A percentile compares a stretch with the other conserved stretches of the same genome.
phyloP scores from a whole-genome alignment of 176 grass and related monocot species.

The Triticum turgidum region DNA sequence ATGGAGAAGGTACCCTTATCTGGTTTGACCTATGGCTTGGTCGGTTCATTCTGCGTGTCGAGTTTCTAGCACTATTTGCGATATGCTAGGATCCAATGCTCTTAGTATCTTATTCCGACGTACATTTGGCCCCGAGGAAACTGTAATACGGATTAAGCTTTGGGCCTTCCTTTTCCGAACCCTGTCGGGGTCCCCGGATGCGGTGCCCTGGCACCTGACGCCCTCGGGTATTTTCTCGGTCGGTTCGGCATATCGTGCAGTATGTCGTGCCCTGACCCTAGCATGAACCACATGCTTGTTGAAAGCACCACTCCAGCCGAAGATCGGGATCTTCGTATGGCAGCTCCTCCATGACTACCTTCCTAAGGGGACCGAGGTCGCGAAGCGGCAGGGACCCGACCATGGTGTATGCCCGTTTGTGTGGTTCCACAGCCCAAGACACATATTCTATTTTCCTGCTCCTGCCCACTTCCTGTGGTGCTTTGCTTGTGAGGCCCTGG shows the following conservation, averaged over 20 bases:
- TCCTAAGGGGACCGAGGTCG: no score
- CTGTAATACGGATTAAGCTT: not conserved
- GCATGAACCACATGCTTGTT: not conserved
- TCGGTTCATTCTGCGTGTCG: not conserved
- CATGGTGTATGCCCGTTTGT: no score
- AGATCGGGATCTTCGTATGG: no score
- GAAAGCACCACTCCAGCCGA: not conserved
- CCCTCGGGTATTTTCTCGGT: not conserved
- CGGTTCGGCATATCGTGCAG: not conserved
- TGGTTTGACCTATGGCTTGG: not conserved
- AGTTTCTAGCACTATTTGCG: not conserved
- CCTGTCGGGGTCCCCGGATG: not conserved
- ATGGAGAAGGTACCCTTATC: not conserved
- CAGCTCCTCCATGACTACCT: no score
- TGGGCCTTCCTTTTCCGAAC: not conserved
- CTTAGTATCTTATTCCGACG: no score
- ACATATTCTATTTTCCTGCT: no score
- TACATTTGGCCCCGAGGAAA: not conserved
- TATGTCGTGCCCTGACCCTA: not conserved
- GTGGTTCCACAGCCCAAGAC: no score
- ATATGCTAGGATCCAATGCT: not conserved
- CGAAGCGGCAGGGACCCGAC: no score
- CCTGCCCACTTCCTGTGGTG: no score
- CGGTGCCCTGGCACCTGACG: not conserved
- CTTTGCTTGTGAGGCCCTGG: no score